Base-by-base conservation (phyloP, 352 stramenopile species). In the Phytophthora ramorum region DNA sequence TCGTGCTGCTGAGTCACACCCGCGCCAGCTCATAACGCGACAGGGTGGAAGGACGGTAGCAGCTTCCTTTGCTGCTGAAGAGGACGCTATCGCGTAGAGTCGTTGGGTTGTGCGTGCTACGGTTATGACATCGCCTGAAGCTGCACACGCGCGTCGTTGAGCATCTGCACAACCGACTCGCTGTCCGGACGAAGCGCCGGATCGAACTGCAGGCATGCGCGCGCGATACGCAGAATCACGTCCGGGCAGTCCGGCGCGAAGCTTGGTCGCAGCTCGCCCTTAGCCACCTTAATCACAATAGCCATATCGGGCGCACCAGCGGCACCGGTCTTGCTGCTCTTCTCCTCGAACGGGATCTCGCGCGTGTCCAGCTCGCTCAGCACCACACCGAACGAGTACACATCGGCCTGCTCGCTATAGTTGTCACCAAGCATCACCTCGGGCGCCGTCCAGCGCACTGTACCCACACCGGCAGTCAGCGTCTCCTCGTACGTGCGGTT, bases 331-430 rank as follows among this genome's bases (percentile, higher is more conserved):
- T 81, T 92, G 62, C 73, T 85, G 67, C 84, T 89, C 71, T 94
- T 91, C 69, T 93, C 85, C 62, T 95, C 86, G 53, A 94, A 96
- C 51, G 88, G 88, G 53, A 96, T 95, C 75, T 93, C 86, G 44
- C 81, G 88, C 60, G 88, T 94, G 69, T 96, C 88, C 28, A 96
- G 67, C 63, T 96, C 88, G 41, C 79, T 92, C 22, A 96, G 78
- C 61, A 96, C 88, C 51, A 96, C 85, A 63, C 89, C 89, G 52
- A 91, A 96, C 71, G 89, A 95, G 81, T 94, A 96, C 47, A 96
- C 84, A 54, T 96, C 89, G 26, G 86, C 85, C 69, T 93, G 79
- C 56, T 95, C 89, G 28, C 78, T 89, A 74, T 95, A 95, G 70
- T 95, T 93, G 48, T 95, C 87, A 16, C 87, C 89, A 10, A 95